phyloP scores from a whole-genome alignment of 108 stramenopile species.

The Fragilaria radians region DNA sequence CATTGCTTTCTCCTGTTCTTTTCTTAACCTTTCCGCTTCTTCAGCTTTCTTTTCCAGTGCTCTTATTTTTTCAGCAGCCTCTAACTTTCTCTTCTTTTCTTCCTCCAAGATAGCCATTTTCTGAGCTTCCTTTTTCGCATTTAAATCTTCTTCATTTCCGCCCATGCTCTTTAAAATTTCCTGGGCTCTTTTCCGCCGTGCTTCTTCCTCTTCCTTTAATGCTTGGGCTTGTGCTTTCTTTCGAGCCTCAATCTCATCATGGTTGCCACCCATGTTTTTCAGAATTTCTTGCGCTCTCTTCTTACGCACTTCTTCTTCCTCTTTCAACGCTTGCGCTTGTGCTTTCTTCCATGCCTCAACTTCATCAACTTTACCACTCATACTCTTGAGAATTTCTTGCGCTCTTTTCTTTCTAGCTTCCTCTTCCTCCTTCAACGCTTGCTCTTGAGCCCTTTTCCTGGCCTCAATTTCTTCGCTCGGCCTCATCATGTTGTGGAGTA shows the following conservation, averaged over 20 bases:
- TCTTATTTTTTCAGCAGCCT: neutral
- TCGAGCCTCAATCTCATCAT: neutral
- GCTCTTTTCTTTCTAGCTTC: slow-evolving; percentile 1
- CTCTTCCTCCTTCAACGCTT: slow-evolving; percentile 1
- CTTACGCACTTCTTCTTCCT: neutral
- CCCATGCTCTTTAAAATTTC: neutral
- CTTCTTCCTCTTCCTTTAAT: neutral
- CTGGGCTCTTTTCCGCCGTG: neutral
- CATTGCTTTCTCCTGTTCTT: neutral
- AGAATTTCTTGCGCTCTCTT: neutral
- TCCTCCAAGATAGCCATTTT: neutral
- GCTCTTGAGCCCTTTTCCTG: slow-evolving; percentile 1
- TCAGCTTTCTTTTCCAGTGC: neutral
- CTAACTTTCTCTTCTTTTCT: neutral
- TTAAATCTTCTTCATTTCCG: neutral
- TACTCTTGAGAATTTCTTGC: neutral
- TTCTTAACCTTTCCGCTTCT: neutral
- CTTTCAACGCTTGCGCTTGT: neutral
- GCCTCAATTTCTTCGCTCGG: neutral
- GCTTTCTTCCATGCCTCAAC: neutral
- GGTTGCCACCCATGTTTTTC: neutral
- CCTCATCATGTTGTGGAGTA: neutral
- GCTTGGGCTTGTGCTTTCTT: neutral
- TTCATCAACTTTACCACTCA: neutral
- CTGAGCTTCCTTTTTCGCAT: neutral